These are phyloP conservation scores for Phytophthora multivora DNA, from an alignment of 352 stramenopile species.

Conservation along the genomic window DNA sequence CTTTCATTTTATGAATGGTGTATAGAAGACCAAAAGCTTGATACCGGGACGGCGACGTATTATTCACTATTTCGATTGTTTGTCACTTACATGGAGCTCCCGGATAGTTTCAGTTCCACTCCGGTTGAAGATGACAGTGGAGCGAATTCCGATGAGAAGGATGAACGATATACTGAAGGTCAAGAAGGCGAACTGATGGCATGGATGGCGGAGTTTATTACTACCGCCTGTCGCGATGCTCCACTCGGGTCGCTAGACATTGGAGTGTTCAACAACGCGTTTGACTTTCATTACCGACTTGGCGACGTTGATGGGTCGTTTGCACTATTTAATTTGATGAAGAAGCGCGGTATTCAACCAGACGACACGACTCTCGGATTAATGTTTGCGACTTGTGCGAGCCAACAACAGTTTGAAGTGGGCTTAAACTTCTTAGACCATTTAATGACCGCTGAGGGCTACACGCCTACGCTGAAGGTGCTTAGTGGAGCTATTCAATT, in stretches of 20 bases:
- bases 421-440: slow-evolving; percentile 70
- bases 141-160: slow-evolving; percentile 1
- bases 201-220: slow-evolving; percentile 45
- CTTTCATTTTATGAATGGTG: slow-evolving; percentile 44
- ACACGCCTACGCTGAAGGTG: slow-evolving; percentile 48
- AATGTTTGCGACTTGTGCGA: slow-evolving; percentile 62
- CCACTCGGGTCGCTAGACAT: slow-evolving; percentile 39
- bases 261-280: slow-evolving; percentile 66
- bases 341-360: slow-evolving; percentile 39
- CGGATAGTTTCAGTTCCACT: slow-evolving; percentile 1
- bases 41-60: slow-evolving; percentile 40
- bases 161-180: slow-evolving; percentile 24
- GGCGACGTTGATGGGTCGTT: slow-evolving; percentile 55
- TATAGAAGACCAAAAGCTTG: slow-evolving; percentile 29
- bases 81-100: slow-evolving; percentile 40
- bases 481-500: slow-evolving; percentile 60
- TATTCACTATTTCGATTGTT: slow-evolving; percentile 65
- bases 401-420: slow-evolving; percentile 46
- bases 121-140: background rate
- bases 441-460: slow-evolving; percentile 47
- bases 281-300: slow-evolving; percentile 65
- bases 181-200: slow-evolving; percentile 26
- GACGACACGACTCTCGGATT: slow-evolving; percentile 59
- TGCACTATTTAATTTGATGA: slow-evolving; percentile 68
- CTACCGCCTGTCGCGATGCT: slow-evolving; percentile 50